These are phyloP conservation scores for Suhomyces canberraensis DNA, from an alignment of 805 yeast species.

Conservation along the genomic window DNA sequence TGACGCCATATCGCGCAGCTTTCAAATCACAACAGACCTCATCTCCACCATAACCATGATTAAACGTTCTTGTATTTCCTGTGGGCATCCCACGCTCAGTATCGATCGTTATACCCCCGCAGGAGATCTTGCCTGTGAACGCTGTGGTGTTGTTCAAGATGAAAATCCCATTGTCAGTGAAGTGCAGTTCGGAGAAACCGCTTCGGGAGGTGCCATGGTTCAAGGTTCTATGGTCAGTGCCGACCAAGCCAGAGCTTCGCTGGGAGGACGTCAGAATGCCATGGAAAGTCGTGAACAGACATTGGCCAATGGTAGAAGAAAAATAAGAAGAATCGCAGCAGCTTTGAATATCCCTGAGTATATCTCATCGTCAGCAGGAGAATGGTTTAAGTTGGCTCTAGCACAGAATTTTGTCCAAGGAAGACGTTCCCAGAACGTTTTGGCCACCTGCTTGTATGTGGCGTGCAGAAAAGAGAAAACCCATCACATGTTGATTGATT, in stretches of 20 bases:
- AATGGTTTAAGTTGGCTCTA: constrained; percentile 86
- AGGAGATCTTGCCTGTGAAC: constrained; percentile 73
- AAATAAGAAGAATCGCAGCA: constrained; percentile 75
- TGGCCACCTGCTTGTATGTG: constrained; percentile 90
- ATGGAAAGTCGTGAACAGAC: constrained; percentile 90
- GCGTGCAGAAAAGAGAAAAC: constrained; percentile 92
- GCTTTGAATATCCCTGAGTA: constrained; percentile 79
- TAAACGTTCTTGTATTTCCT: constrained; percentile 16
- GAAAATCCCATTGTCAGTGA: constrained; percentile 95
- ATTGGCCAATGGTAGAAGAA: constrained; percentile 73
- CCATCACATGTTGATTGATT: constrained; percentile 94
- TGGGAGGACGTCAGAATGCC: constrained; percentile 63
- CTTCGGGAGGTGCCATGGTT: constrained; percentile 92
- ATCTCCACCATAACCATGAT: constrained; percentile 2
- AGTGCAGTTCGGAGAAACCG: constrained; percentile 87
- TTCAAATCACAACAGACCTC: background rate
- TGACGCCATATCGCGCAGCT: no score
- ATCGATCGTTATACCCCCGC: constrained; percentile 37
- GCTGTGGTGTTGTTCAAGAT: constrained; percentile 84
- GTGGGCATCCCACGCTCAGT: constrained; percentile 22
- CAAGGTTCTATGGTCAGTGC: constrained; percentile 92
- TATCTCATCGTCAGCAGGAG: constrained; percentile 80
- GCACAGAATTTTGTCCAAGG: constrained; percentile 93
- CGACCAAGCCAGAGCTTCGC: constrained; percentile 74
- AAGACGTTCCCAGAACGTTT: constrained; percentile 90